Conservation (phyloP, 805 yeast species). For the Candida gorgasii region DNA sequence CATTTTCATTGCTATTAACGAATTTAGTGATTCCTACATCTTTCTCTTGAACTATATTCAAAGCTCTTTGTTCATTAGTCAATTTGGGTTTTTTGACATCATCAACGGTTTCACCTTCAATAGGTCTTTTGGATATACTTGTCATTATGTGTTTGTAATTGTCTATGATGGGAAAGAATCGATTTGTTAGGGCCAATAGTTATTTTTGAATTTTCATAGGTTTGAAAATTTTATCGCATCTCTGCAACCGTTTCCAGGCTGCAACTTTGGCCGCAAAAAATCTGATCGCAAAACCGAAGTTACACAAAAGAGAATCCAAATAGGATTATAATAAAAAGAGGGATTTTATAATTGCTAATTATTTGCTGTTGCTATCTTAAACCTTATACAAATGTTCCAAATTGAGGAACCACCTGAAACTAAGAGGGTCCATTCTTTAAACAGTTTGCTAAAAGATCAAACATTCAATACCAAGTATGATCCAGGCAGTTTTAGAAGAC, state of each 20-base stretch:
- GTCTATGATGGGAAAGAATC: slow-evolving; percentile 9
- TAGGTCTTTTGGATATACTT: neutral
- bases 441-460: slow-evolving; percentile 15
- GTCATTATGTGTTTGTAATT: slow-evolving; percentile 10
- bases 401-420: neutral
- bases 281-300: neutral
- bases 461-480: slow-evolving; percentile 8
- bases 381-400: slow-evolving; percentile 1
- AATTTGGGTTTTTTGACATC: slow-evolving; percentile 6
- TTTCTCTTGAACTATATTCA: slow-evolving; percentile 10
- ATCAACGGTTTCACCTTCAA: slow-evolving; percentile 28
- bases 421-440: slow-evolving; percentile 15
- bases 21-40: slow-evolving; percentile 89
- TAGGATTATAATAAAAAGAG: too few species aligned
- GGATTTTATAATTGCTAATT: neutral
- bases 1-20: slow-evolving; percentile 51
- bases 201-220: slow-evolving; percentile 14
- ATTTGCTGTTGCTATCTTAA: too few species aligned
- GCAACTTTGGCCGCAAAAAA: slow-evolving; percentile 1
- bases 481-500: slow-evolving; percentile 2
- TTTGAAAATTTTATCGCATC: slow-evolving; percentile 9
- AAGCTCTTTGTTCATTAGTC: slow-evolving; percentile 10
- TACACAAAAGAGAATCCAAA: slow-evolving; percentile 2
- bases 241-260: slow-evolving; percentile 6
- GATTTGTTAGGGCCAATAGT: slow-evolving; percentile 14